Conservation (phyloP, 345 rosid genomes). For the Cardiospermum halicacabum region DNA sequence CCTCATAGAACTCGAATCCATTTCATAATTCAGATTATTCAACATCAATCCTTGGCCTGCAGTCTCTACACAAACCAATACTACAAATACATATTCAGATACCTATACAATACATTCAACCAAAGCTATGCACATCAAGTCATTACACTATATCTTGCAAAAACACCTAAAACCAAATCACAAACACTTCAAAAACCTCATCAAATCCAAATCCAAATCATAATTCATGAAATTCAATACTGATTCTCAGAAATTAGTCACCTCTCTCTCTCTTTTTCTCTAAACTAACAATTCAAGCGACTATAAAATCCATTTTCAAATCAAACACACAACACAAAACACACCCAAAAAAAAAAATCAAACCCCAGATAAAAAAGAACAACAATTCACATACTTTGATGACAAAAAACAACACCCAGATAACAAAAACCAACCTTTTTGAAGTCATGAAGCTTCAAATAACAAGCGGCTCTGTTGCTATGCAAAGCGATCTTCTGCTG, state of each 20-base stretch:
- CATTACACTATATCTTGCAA: neutral
- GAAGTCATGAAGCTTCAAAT: conserved; percentile 73
- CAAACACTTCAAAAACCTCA: neutral
- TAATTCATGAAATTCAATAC: neutral
- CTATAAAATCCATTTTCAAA: neutral
- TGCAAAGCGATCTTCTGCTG: conserved; percentile 86
- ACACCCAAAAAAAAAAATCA: too few relatives aligned
- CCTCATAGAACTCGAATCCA: too few relatives aligned
- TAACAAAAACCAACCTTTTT: conserved; percentile 35
- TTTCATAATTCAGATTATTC: too few relatives aligned
- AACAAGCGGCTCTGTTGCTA: conserved; percentile 96
- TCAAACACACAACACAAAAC: neutral
- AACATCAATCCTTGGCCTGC: too few relatives aligned
- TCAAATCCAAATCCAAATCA: neutral
- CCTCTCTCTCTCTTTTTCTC: neutral
- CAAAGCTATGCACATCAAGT: too few relatives aligned
- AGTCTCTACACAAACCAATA: too few relatives aligned
- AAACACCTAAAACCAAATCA: neutral
- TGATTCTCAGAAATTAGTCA: neutral
- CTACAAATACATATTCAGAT: too few relatives aligned
- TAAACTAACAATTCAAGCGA: neutral
- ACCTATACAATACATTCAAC: too few relatives aligned
- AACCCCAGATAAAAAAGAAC: neutral
- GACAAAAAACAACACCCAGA: too few relatives aligned
- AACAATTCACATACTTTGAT: too few relatives aligned